Evolutionary conservation across 2,329 filamentous ascomycete species (phyloP).

Genomic region (Aspergillus aculeatinus): DNA sequence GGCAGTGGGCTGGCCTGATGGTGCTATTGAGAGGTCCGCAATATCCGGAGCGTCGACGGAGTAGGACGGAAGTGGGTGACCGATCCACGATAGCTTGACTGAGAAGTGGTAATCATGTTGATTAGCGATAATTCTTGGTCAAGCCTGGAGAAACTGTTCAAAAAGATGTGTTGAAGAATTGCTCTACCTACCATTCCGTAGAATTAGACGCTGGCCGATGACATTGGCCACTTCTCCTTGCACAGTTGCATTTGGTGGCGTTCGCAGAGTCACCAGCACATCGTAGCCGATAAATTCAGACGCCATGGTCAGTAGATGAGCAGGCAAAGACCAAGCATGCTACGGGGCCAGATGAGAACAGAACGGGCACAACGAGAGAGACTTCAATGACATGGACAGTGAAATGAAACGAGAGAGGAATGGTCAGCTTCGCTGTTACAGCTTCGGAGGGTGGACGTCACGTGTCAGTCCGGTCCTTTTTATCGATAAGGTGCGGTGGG

Average conservation of each 20-base stretch:
- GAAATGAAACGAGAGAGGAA: neutral
- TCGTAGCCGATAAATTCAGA: constrained; percentile 72
- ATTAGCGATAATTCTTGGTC: neutral
- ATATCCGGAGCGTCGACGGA: constrained; percentile 59
- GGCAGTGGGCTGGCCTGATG: constrained; percentile 16
- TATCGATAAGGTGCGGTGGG: constrained; percentile 26
- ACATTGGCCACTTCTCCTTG: constrained; percentile 71
- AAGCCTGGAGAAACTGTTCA: constrained; percentile 11
- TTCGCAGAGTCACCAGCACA: constrained; percentile 69
- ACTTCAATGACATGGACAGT: neutral
- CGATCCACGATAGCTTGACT: constrained; percentile 52
- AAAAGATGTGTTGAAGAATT: neutral
- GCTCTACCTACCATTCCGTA: constrained; percentile 64
- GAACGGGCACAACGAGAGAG: neutral
- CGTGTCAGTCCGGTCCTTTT: constrained; percentile 17
- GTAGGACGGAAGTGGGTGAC: constrained; percentile 54
- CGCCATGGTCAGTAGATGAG: constrained; percentile 54
- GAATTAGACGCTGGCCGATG: constrained; percentile 65
- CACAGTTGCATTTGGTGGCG: constrained; percentile 63
- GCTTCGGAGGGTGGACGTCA: constrained; percentile 18
- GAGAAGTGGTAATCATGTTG: constrained; percentile 27
- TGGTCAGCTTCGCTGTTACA: constrained; percentile 18
- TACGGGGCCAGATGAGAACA: neutral
- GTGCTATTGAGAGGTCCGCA: constrained; percentile 50
- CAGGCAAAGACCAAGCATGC: constrained; percentile 5